phyloP scores from a whole-genome alignment of 129 eudicot genomes.

The Artemisia tridentata region DNA sequence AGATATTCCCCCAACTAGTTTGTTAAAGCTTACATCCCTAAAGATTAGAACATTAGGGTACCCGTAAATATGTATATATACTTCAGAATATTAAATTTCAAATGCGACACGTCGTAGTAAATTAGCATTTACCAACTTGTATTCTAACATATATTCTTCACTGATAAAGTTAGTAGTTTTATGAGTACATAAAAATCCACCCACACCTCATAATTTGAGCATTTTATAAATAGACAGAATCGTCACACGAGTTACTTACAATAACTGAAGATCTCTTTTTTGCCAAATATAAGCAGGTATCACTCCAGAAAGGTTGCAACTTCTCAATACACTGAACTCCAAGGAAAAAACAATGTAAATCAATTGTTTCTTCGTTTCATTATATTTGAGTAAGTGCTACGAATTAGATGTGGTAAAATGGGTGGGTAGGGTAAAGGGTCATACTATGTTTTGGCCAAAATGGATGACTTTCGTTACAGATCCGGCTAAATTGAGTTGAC shows the following conservation, averaged over 20 bases:
- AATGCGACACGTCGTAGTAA: background rate
- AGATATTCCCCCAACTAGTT: slow-evolving; percentile 25
- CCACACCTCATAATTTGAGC: slow-evolving; percentile 1
- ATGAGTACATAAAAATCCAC: background rate
- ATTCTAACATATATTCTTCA: background rate
- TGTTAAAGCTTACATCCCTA: slow-evolving; percentile 33
- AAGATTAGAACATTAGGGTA: too few species aligned
- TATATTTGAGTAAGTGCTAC: background rate
- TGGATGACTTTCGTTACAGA: background rate
- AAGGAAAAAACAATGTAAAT: background rate
- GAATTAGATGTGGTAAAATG: background rate
- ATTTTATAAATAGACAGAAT: background rate
- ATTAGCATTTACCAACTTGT: background rate
- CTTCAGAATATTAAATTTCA: background rate
- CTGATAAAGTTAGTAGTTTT: background rate
- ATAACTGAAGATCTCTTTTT: slow-evolving; percentile 33
- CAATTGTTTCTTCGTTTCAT: background rate
- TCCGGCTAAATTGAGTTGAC: background rate
- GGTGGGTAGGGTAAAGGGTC: slow-evolving; percentile 1
- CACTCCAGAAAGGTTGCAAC: slow-evolving; percentile 58
- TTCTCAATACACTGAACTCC: slow-evolving; percentile 63
- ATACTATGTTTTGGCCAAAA: background rate
- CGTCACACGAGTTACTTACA: slow-evolving; percentile 48
- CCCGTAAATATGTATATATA: too few species aligned
- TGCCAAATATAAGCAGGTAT: slow-evolving; percentile 64